Evolutionary conservation across 148 eudicot species (phyloP).

Genomic region (Simmondsia chinensis): DNA sequence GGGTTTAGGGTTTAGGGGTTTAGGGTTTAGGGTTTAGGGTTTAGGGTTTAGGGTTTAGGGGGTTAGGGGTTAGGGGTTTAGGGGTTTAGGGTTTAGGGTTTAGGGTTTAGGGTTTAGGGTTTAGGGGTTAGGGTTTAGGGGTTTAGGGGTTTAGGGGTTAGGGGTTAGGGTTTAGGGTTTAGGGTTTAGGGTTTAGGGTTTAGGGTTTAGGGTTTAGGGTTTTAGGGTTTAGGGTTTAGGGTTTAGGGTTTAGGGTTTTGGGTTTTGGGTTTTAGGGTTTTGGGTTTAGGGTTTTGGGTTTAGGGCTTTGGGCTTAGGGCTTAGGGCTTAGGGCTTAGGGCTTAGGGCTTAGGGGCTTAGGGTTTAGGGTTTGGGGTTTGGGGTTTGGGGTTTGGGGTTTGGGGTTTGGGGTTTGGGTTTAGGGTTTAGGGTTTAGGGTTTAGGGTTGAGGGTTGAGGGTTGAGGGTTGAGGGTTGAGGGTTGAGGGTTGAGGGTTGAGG

Average conservation of each 20-base stretch:
- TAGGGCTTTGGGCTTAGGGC: not conserved
- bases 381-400: conserved; percentile 8
- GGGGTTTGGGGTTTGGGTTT: conserved; percentile 8
- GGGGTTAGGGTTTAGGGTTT: conserved; percentile 8
- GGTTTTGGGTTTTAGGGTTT: conserved; percentile 2
- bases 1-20: too few relatives aligned
- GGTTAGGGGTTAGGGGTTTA: conserved; percentile 8
- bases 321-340: conserved; percentile 1
- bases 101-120: conserved; percentile 9
- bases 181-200: conserved; percentile 9
- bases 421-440: too few relatives aligned
- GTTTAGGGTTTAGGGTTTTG: not conserved
- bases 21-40: conserved; percentile 9
- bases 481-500: too few relatives aligned
- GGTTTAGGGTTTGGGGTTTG: conserved; percentile 7
- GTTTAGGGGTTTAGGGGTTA: too few relatives aligned
- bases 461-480: too few relatives aligned
- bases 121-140: too few relatives aligned
- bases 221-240: not conserved
- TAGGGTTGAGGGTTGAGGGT: too few relatives aligned
- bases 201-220: conserved; percentile 9
- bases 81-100: too few relatives aligned
- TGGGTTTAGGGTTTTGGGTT: conserved; percentile 2
- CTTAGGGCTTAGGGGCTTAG: too few relatives aligned
- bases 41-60: conserved; percentile 9